phyloP scores from a whole-genome alignment of 2,329 filamentous ascomycete genomes.

The Aureobasidium pullulans region DNA sequence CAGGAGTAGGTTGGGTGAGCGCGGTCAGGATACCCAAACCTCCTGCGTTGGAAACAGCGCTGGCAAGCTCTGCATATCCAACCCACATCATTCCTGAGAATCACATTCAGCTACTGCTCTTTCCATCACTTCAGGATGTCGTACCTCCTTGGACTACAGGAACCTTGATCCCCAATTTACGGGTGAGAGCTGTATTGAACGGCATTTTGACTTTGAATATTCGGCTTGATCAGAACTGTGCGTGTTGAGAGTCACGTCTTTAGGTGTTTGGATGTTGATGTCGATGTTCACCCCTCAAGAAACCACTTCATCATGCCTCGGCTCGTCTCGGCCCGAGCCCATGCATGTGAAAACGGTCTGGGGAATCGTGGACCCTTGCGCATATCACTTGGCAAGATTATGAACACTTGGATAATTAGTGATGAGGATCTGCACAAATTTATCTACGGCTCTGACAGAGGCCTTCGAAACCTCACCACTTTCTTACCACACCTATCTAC shows the following conservation, averaged over 20 bases:
- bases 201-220: conserved; percentile 40
- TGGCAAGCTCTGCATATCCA: conserved; percentile 69
- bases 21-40: conserved; percentile 76
- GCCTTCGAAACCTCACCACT: too few species aligned
- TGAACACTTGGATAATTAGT: too few species aligned
- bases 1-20: conserved; percentile 86
- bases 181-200: conserved; percentile 58
- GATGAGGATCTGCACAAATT: too few species aligned
- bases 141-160: conserved; percentile 72
- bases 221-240: neutral
- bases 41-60: conserved; percentile 72
- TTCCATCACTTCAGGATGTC: neutral
- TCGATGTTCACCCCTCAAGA: neutral
- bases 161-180: conserved; percentile 56
- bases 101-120: too few species aligned
- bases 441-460: too few species aligned
- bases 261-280: neutral
- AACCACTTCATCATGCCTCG: neutral
- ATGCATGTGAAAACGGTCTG: neutral
- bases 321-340: neutral
- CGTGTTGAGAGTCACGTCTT: neutral
- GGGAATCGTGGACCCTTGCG: too few species aligned
- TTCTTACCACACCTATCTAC: too few species aligned
- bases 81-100: conserved; percentile 63
- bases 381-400: too few species aligned